Evolutionary conservation across 148 eudicot genomes (phyloP), one percentile per base, ranked within the genome.

Genomic region (Chenopodium album): DNA sequence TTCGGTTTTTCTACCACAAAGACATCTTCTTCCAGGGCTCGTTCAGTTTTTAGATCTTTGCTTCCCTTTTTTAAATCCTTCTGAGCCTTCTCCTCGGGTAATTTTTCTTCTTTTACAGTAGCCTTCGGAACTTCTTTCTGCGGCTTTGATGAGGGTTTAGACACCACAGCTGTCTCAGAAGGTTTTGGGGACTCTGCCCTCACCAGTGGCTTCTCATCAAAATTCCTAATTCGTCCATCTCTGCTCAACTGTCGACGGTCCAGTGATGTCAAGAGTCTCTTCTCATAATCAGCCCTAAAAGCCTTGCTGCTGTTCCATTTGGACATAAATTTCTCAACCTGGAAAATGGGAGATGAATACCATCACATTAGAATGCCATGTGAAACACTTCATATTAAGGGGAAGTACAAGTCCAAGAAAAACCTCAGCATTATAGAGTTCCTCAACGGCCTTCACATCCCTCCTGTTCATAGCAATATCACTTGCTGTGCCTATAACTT

Each of bases 141-240:
- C 70, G 79, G 87, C 86, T 92, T 93, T 1, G 73, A 73, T 44
- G 76, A 80, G 13, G 83, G 46, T 85, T 83, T 87, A 64, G 89
- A 46, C 5, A 80, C 80, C 6, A 75, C 60, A 82, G 77, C 91
- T 2, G 83, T 22, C 81, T 86, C 82, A 52, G 84, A 26, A 1
- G 86, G 83, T 78, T 76, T 73, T 16, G 88, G 78, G 54, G 86
- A 17, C 79, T 91, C 93, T 2, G 47, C 82, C 64, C 28, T 56
- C 67, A 91, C 80, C 60, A 95, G 83, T 14, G 94, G 99, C 88
- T 95, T 93, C 88, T 95, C 99, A 75, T 85, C 89, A 0, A 88
- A 89, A 82, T 92, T 94, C 86, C 97, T 94, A 80, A 88, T 87
- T 64, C 98, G 86, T n/a, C 94, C 97, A 82, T 93, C 99, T 85